phyloP scores from a whole-genome alignment of 2,329 filamentous ascomycete genomes.

The Sarocladium strictum region DNA sequence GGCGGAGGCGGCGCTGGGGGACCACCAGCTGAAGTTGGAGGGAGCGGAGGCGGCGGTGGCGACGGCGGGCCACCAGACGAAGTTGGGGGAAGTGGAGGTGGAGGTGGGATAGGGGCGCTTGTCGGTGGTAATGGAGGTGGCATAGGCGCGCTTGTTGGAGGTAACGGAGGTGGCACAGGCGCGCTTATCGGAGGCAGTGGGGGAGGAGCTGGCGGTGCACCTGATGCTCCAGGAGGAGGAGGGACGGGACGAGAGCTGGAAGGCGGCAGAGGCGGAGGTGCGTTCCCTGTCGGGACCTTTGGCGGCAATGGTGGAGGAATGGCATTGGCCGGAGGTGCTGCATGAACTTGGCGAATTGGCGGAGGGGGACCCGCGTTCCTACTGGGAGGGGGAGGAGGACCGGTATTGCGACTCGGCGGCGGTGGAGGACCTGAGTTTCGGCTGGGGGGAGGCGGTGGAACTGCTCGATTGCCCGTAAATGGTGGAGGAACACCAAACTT shows the following conservation, averaged over 20 bases:
- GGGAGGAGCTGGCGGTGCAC: conserved; percentile 24
- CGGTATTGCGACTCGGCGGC: conserved; percentile 63
- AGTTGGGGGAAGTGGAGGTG: conserved; percentile 13
- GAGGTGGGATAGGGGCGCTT: conserved; percentile 38
- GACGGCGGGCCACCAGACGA: conserved; percentile 37
- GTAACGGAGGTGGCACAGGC: conserved; percentile 42
- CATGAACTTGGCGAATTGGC: conserved; percentile 44
- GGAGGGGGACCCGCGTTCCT: conserved; percentile 67
- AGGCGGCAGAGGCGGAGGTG: conserved; percentile 43
- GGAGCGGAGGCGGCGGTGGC: conserved; percentile 32
- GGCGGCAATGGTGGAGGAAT: conserved; percentile 40
- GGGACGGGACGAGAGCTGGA: conserved; percentile 46
- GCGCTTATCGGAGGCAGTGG: conserved; percentile 23
- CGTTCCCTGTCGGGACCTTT: conserved; percentile 35
- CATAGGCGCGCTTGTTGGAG: conserved; percentile 19
- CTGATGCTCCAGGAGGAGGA: conserved; percentile 39
- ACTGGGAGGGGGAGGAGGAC: conserved; percentile 69
- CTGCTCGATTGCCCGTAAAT: conserved; percentile 59
- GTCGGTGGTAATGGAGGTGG: conserved; percentile 8
- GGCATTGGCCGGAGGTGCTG: conserved; percentile 22
- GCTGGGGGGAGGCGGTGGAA: conserved; percentile 61
- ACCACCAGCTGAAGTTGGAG: conserved; percentile 26
- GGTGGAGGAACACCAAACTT: conserved; percentile 76
- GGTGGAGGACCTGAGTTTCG: conserved; percentile 63
- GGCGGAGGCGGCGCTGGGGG: conserved; percentile 38